Percentiles rank a stretch among this genome's conserved stretches.
Conservation (phyloP, 805 yeast species). For the Nakazawaea pomicola region DNA sequence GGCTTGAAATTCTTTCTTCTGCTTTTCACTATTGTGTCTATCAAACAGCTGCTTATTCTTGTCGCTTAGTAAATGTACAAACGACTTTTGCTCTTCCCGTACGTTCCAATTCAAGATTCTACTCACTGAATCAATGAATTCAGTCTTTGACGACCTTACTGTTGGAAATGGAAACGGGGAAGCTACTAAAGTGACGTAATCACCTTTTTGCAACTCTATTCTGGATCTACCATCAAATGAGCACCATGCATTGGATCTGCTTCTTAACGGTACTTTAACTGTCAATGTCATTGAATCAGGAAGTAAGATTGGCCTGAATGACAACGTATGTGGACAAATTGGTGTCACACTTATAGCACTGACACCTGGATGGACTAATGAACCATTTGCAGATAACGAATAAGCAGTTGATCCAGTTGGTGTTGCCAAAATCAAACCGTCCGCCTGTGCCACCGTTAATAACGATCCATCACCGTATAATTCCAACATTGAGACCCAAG, state of each 20-base stretch:
- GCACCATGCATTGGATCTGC: conserved; percentile 94
- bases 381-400: conserved; percentile 92
- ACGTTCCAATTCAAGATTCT: conserved; percentile 91
- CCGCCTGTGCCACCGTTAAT: conserved; percentile 89
- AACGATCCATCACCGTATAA: conserved; percentile 82
- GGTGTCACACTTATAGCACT: conserved; percentile 92
- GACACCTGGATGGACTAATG: conserved; percentile 90
- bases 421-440: conserved; percentile 87
- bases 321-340: conserved; percentile 91
- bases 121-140: conserved; percentile 79
- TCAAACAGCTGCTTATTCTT: conserved; percentile 39
- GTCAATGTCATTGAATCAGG: conserved; percentile 90
- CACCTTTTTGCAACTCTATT: conserved; percentile 76
- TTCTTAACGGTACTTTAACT: conserved; percentile 71
- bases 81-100: conserved; percentile 82
- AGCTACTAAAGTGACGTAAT: conserved; percentile 79
- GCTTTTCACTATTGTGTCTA: conserved; percentile 26
- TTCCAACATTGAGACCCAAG: conserved; percentile 86
- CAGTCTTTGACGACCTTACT: conserved; percentile 66
- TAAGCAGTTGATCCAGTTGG: conserved; percentile 98
- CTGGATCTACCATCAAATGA: conserved; percentile 92
- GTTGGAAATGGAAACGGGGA: conserved; percentile 94
- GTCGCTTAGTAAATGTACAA: conserved; percentile 54
- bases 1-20: conserved; percentile 15
- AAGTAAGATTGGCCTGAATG: conserved; percentile 85